Conservation (phyloP, 208 protist genomes). For the Wallacemonas collosoma region DNA sequence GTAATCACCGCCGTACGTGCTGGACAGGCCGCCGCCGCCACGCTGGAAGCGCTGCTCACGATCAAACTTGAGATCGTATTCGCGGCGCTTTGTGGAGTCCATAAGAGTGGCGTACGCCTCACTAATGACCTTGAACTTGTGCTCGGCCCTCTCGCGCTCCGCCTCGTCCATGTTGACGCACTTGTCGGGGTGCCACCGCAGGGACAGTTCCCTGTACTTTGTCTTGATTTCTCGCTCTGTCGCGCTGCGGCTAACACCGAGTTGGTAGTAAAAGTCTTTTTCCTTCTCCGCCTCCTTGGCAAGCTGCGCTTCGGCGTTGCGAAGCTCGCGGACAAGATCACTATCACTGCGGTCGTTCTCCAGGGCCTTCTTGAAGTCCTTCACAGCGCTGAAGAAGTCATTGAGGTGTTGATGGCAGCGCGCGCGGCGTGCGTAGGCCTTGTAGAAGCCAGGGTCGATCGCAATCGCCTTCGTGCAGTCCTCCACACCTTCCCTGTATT, state of each 20-base stretch:
- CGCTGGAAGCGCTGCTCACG: constrained; percentile 45
- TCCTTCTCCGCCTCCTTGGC: constrained; percentile 80
- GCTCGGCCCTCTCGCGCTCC: constrained; percentile 77
- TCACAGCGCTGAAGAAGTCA: constrained; percentile 78
- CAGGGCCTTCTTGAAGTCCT: constrained; percentile 86
- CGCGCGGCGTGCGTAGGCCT: constrained; percentile 89
- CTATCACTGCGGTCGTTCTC: constrained; percentile 68
- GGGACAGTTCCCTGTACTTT: constrained; percentile 88
- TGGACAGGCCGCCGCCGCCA: constrained; percentile 37
- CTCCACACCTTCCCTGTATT: constrained; percentile 85
- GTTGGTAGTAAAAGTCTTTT: constrained; percentile 89
- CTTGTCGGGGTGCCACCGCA: constrained; percentile 92
- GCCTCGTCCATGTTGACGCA: constrained; percentile 65
- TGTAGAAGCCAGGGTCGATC: constrained; percentile 85
- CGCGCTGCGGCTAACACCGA: constrained; percentile 67
- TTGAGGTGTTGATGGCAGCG: constrained; percentile 83
- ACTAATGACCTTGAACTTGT: constrained; percentile 91
- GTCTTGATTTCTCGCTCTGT: constrained; percentile 84
- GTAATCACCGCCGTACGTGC: constrained; percentile 45
- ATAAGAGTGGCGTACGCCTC: constrained; percentile 83
- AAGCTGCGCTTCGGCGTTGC: constrained; percentile 62
- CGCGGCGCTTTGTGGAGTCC: constrained; percentile 70
- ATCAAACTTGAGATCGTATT: constrained; percentile 85
- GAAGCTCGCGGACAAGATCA: constrained; percentile 75
- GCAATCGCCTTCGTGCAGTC: constrained; percentile 88